phyloP scores from a whole-genome alignment of 1,139 yeast species.

The Sugiyamaella grinbergsii region DNA sequence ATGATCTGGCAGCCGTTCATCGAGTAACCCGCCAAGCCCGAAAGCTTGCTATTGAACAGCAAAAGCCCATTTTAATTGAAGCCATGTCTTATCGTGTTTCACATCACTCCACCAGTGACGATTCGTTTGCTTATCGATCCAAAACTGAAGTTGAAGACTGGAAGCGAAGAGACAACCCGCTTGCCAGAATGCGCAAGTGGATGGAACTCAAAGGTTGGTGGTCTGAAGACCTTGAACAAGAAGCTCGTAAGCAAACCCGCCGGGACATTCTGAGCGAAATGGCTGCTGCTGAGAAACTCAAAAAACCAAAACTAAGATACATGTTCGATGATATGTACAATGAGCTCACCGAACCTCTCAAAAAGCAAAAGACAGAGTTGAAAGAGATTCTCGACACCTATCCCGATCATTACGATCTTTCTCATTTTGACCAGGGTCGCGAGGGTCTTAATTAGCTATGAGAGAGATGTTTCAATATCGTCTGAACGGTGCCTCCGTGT shows the following conservation, averaged over 20 bases:
- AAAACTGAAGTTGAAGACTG: conserved; percentile 43
- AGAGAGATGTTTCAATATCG: too few species aligned
- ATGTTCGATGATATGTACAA: conserved; percentile 38
- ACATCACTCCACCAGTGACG: conserved; percentile 45
- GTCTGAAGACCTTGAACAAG: conserved; percentile 39
- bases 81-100: conserved; percentile 45
- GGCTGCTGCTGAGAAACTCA: conserved; percentile 40
- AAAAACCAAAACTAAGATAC: conserved; percentile 38
- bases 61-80: conserved; percentile 42
- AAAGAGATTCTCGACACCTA: conserved; percentile 38
- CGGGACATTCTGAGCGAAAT: conserved; percentile 37
- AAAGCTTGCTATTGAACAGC: conserved; percentile 37
- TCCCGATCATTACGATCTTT: conserved; percentile 40
- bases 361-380: conserved; percentile 39
- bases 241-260: conserved; percentile 33
- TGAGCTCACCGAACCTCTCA: conserved; percentile 34
- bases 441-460: conserved; percentile 26
- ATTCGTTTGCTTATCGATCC: conserved; percentile 44
- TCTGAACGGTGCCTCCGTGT: too few species aligned
- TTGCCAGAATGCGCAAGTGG: conserved; percentile 43
- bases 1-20: conserved; percentile 43
- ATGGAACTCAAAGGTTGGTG: conserved; percentile 39
- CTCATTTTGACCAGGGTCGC: conserved; percentile 37
- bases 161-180: conserved; percentile 43
- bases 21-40: conserved; percentile 40